Percentiles rank a stretch among this genome's conserved stretches.
Conservation (phyloP, 805 yeast species). For the Saccharomycopsis sp. region DNA sequence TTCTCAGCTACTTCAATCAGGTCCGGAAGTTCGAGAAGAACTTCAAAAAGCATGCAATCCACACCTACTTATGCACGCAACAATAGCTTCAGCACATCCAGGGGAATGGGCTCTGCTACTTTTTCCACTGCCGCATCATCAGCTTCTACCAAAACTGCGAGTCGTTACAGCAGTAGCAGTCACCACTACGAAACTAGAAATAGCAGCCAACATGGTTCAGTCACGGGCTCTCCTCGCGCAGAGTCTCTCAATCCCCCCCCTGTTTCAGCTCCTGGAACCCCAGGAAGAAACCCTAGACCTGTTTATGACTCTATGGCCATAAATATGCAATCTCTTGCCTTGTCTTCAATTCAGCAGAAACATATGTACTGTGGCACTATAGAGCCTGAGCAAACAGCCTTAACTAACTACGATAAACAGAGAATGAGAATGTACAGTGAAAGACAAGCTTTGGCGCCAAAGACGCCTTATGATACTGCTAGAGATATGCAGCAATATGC, state of each 20-base stretch:
- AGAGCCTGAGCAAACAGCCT: background rate
- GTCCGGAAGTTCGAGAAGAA: conserved; percentile 1
- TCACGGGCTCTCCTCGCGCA: background rate
- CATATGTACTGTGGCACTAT: conserved; percentile 13
- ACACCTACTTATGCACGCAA: background rate
- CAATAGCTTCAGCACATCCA: background rate
- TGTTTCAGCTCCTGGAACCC: background rate
- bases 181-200: too few species aligned
- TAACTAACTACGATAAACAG: conserved; percentile 19
- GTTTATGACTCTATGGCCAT: conserved; percentile 10
- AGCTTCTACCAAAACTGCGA: background rate
- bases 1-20: conserved; percentile 11
- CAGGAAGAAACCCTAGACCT: background rate
- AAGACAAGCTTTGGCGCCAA: conserved; percentile 14
- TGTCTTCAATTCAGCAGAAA: conserved; percentile 15
- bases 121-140: background rate
- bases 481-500: background rate
- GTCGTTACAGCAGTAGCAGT: background rate
- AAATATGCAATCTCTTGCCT: conserved; percentile 18
- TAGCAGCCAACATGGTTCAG: background rate
- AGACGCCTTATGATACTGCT: conserved; percentile 1
- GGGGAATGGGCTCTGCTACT: background rate
- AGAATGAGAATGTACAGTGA: conserved; percentile 13
- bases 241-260: background rate
- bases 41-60: conserved; percentile 6